Conservation (phyloP, 805 yeast genomes). For the Grigorovia yakushimaensis region DNA sequence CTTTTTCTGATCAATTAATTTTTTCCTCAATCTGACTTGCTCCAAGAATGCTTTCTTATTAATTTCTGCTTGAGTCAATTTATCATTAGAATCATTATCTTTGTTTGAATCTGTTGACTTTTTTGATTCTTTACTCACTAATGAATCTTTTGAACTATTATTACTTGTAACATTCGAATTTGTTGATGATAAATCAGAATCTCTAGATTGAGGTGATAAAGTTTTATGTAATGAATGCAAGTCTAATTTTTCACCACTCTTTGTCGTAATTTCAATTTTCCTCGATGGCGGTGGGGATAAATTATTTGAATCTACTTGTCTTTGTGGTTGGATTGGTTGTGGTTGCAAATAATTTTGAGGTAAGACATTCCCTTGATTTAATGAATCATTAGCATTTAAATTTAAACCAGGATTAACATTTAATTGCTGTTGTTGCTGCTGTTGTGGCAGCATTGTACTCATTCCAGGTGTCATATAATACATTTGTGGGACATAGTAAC, state of each 20-base stretch:
- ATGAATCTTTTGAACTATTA: background rate
- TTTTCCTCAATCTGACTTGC: constrained; percentile 26
- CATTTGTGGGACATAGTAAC: constrained; percentile 19
- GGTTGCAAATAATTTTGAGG: background rate
- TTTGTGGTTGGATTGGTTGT: background rate
- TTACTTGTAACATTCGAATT: background rate
- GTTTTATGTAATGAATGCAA: constrained; percentile 17
- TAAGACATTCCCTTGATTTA: constrained; percentile 2
- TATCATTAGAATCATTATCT: constrained; percentile 2
- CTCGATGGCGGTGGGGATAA: constrained; percentile 11
- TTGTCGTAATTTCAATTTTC: constrained; percentile 27
- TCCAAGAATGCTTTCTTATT: constrained; percentile 26
- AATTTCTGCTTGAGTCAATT: constrained; percentile 19
- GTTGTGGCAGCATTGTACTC: constrained; percentile 9
- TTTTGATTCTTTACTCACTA: background rate
- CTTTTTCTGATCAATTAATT: constrained; percentile 23
- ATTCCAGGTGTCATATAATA: constrained; percentile 10
- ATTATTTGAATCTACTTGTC: background rate
- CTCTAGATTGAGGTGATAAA: background rate
- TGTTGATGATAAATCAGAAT: background rate
- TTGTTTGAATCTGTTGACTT: constrained; percentile 1
- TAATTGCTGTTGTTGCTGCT: constrained; percentile 1
- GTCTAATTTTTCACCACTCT: constrained; percentile 26
- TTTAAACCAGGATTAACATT: background rate
- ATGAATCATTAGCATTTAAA: constrained; percentile 3